A percentile compares a stretch with the other conserved stretches of the same genome.
Evolutionary conservation across 164 flowering plant species (phyloP).

Genomic region (Berberis thunbergii): DNA sequence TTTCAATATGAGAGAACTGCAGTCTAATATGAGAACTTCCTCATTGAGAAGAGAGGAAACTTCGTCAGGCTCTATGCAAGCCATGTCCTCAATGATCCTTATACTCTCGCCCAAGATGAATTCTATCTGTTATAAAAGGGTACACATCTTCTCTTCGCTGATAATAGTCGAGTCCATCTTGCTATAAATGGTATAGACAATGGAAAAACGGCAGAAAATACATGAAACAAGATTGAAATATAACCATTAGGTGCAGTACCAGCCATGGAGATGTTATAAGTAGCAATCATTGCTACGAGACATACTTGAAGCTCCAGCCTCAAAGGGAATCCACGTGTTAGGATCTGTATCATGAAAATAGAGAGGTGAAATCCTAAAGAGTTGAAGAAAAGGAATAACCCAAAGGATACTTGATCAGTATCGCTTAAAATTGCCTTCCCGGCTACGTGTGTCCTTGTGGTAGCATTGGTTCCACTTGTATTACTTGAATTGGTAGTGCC

Average conservation of each 20-base stretch:
- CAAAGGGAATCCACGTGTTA: conserved; percentile 10
- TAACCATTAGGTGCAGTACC: background rate
- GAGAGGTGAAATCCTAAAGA: conserved; percentile 8
- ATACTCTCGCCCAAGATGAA: background rate
- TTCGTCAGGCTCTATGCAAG: no score
- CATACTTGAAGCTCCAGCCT: conserved; percentile 5
- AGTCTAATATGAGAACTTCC: no score
- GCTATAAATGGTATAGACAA: background rate
- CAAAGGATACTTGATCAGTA: background rate
- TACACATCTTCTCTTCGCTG: background rate
- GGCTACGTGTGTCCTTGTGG: background rate
- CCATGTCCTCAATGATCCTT: no score
- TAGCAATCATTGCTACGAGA: background rate
- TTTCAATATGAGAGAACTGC: no score
- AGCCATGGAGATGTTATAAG: background rate
- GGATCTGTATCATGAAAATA: conserved; percentile 6
- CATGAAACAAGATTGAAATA: background rate
- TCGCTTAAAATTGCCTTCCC: conserved; percentile 7
- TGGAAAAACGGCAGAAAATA: background rate
- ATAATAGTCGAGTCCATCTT: background rate
- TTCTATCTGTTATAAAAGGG: background rate
- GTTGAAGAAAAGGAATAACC: conserved; percentile 5
- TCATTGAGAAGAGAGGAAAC: no score
- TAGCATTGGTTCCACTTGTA: background rate
- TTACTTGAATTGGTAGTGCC: background rate